Conservation (phyloP, 768 basidiomycete species). For the Phanerochaete sordida region DNA sequence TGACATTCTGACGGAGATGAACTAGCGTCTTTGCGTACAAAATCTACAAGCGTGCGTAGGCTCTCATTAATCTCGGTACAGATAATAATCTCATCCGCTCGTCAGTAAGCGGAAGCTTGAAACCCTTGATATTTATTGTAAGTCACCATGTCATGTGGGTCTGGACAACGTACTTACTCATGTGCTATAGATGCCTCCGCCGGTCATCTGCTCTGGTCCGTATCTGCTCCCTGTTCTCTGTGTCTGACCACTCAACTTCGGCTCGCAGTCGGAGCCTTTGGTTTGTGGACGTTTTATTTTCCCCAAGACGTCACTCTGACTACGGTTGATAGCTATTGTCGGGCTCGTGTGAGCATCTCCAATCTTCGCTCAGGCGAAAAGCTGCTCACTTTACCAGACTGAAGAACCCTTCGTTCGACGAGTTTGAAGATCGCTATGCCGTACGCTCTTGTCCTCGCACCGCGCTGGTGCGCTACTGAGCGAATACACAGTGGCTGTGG, state of each 20-base stretch:
- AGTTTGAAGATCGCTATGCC: neutral
- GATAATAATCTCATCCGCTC: neutral
- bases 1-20: neutral
- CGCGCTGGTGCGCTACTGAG: neutral
- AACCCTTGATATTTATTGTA: neutral
- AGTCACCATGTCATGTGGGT: neutral
- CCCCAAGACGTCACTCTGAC: neutral
- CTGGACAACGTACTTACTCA: neutral
- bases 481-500: conserved; percentile 1
- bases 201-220: neutral
- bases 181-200: neutral
- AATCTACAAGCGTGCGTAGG: neutral
- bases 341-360: neutral
- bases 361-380: no score
- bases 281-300: neutral
- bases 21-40: neutral
- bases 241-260: neutral
- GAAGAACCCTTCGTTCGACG: neutral
- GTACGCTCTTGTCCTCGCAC: neutral
- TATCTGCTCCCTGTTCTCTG: neutral
- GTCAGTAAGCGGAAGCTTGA: neutral
- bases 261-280: neutral
- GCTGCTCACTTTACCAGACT: no score
- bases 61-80: neutral
- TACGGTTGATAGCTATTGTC: neutral